Evolutionary conservation across 2,329 filamentous ascomycete genomes (phyloP).

Genomic region (Neonectria neomacrospora): DNA sequence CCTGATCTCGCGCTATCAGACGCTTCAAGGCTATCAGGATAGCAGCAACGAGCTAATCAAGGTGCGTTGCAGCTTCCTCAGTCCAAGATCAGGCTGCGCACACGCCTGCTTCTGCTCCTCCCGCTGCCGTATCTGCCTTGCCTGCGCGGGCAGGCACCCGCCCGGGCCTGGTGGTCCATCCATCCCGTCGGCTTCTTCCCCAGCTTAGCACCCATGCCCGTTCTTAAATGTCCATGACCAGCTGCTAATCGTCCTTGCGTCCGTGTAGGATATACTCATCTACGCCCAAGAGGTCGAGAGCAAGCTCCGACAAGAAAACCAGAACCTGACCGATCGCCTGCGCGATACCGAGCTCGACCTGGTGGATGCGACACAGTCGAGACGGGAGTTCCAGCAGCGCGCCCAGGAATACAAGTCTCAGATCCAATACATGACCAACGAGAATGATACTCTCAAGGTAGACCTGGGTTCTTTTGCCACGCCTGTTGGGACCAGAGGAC

Average conservation of each 20-base stretch:
- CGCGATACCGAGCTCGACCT: conserved; percentile 61
- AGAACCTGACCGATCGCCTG: conserved; percentile 54
- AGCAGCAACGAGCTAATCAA: conserved; percentile 59
- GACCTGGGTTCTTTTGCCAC: conserved; percentile 5
- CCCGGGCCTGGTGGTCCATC: too few relatives aligned
- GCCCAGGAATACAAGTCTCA: conserved; percentile 54
- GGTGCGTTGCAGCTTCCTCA: conserved; percentile 48
- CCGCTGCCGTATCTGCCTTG: not conserved
- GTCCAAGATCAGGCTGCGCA: not conserved
- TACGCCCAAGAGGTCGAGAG: conserved; percentile 57
- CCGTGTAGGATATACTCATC: conserved; percentile 46
- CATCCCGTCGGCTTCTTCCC: too few relatives aligned
- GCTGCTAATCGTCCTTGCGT: conserved; percentile 15
- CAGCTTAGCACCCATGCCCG: not conserved
- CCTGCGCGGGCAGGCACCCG: not conserved
- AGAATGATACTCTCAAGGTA: conserved; percentile 61
- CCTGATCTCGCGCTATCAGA: conserved; percentile 60
- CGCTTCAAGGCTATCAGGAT: conserved; percentile 55
- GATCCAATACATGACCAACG: conserved; percentile 49
- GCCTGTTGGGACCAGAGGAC: conserved; percentile 9
- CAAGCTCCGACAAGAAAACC: conserved; percentile 57
- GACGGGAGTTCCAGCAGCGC: conserved; percentile 62
- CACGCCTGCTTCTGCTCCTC: not conserved
- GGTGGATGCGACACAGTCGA: conserved; percentile 58
- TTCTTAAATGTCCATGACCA: not conserved